A percentile compares a stretch with the other conserved stretches of the same genome.
These are phyloP conservation scores for Cryptococcus wingfieldii DNA, from an alignment of 1,284 basidiomycete species.

Conservation along the genomic window DNA sequence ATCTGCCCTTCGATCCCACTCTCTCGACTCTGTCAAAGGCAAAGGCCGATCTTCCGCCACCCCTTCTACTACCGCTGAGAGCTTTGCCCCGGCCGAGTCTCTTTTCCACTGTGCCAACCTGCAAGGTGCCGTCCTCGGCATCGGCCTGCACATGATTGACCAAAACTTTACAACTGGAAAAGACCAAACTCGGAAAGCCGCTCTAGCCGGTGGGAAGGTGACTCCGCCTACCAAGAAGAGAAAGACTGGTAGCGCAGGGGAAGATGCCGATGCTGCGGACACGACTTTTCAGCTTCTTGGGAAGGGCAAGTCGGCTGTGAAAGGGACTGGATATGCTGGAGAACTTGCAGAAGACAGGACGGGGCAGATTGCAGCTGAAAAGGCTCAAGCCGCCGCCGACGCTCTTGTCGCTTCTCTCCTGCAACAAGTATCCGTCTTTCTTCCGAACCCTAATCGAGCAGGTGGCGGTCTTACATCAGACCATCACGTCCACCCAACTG, in stretches of 20 bases:
- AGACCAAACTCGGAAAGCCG: background rate
- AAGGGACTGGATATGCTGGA: slow-evolving; percentile 80
- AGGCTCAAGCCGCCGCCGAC: slow-evolving; percentile 67
- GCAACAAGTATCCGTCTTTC: slow-evolving; percentile 64
- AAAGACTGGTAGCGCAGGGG: background rate
- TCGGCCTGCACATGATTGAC: slow-evolving; percentile 61
- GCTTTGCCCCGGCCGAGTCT: slow-evolving; percentile 49
- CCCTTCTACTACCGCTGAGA: slow-evolving; percentile 17
- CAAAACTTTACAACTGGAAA: slow-evolving; percentile 16
- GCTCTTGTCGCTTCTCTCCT: slow-evolving; percentile 65
- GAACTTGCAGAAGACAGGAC: slow-evolving; percentile 69
- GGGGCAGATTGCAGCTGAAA: slow-evolving; percentile 69
- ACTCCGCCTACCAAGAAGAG: background rate
- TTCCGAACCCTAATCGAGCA: slow-evolving; percentile 69
- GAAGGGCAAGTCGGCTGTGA: slow-evolving; percentile 28
- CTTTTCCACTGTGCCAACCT: slow-evolving; percentile 82
- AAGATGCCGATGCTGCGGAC: slow-evolving; percentile 53
- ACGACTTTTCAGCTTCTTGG: slow-evolving; percentile 50
- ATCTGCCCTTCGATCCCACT: background rate
- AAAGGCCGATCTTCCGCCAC: background rate
- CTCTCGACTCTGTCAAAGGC: slow-evolving; percentile 8
- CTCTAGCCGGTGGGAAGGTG: background rate
- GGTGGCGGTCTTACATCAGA: slow-evolving; percentile 73
- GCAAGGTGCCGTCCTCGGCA: slow-evolving; percentile 70
- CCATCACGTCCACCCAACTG: slow-evolving; percentile 80